Evolutionary conservation across 2,329 filamentous ascomycete species (phyloP).

Genomic region (Ophidiomyces ophidiicola): DNA sequence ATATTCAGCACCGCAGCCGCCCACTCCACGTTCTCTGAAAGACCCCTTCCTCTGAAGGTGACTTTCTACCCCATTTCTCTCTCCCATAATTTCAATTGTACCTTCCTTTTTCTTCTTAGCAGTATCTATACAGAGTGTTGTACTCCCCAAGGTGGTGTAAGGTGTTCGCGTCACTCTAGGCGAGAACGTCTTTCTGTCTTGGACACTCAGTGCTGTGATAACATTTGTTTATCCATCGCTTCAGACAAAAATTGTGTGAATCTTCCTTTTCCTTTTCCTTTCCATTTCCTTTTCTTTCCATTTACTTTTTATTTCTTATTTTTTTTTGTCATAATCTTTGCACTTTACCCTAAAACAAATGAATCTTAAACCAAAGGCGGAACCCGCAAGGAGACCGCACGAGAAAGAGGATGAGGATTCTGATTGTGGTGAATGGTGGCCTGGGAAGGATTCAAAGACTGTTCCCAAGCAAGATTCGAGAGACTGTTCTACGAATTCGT

Average conservation of each 20-base stretch:
- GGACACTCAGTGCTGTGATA: slow-evolving; percentile 1
- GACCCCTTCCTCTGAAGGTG: slow-evolving; percentile 6
- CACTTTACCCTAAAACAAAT: slow-evolving; percentile 19
- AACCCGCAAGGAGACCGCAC: slow-evolving; percentile 24
- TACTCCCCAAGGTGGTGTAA: slow-evolving; percentile 5
- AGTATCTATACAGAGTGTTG: slow-evolving; percentile 4
- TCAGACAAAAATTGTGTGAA: not conserved
- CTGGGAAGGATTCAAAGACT: slow-evolving; percentile 24
- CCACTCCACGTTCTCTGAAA: not conserved
- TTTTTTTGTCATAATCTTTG: not conserved
- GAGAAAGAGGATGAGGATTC: slow-evolving; percentile 27
- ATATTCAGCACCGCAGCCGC: slow-evolving; percentile 7
- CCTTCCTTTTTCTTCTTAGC: slow-evolving; percentile 5
- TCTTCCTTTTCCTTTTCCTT: not conserved
- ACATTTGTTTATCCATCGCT: slow-evolving; percentile 1
- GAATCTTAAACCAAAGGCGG: slow-evolving; percentile 31
- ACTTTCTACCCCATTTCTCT: not conserved
- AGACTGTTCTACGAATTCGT: slow-evolving; percentile 21
- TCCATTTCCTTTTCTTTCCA: not conserved
- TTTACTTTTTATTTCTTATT: slow-evolving; percentile 6
- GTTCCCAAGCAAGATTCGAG: slow-evolving; percentile 28
- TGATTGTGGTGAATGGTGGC: slow-evolving; percentile 26
- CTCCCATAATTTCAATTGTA: slow-evolving; percentile 2
- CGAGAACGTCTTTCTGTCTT: slow-evolving; percentile 5
- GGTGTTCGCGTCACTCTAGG: slow-evolving; percentile 10